phyloP scores from a whole-genome alignment of 495 filamentous ascomycete species.

The Schizothecium vesticola region DNA sequence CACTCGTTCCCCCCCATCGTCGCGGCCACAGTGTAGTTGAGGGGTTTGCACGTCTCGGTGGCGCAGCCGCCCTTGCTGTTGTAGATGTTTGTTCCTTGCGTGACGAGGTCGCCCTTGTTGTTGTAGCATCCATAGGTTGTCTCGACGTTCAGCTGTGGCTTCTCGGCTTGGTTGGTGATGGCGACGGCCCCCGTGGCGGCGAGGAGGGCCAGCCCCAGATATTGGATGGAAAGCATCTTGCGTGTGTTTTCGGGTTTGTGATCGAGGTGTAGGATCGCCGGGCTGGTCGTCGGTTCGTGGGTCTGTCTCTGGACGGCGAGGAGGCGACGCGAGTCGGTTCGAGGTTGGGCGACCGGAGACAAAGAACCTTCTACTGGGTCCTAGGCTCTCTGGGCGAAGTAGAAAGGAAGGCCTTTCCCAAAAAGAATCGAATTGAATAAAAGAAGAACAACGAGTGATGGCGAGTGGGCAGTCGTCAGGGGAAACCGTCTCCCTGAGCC shows the following conservation, averaged over 20 bases:
- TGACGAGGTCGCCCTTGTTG: slow-evolving; percentile 18
- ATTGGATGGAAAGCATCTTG: slow-evolving; percentile 26
- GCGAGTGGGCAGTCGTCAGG: slow-evolving; percentile 9
- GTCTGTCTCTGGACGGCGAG: not conserved
- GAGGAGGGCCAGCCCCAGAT: slow-evolving; percentile 17
- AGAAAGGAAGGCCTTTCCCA: slow-evolving; percentile 4
- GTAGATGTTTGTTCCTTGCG: slow-evolving; percentile 8
- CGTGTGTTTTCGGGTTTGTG: not conserved
- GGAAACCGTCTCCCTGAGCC: slow-evolving; percentile 14
- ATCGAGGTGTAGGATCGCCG: not conserved
- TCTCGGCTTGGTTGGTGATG: slow-evolving; percentile 2
- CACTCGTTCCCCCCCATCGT: slow-evolving; percentile 36
- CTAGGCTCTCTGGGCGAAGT: slow-evolving; percentile 8
- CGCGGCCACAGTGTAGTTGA: slow-evolving; percentile 15
- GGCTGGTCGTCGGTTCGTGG: slow-evolving; percentile 1
- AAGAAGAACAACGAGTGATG: slow-evolving; percentile 22
- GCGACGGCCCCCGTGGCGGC: slow-evolving; percentile 8
- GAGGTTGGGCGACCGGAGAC: slow-evolving; percentile 11
- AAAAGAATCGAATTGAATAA: slow-evolving; percentile 18
- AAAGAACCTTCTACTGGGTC: slow-evolving; percentile 19
- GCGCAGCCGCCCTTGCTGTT: slow-evolving; percentile 21
- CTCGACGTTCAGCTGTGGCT: not conserved
- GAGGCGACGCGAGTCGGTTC: not conserved
- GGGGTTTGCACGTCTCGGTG: slow-evolving; percentile 1
- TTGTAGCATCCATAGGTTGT: slow-evolving; percentile 31